Evolutionary conservation across 2,329 filamentous ascomycete species (phyloP).

Genomic region (Huntiella moniliformis): DNA sequence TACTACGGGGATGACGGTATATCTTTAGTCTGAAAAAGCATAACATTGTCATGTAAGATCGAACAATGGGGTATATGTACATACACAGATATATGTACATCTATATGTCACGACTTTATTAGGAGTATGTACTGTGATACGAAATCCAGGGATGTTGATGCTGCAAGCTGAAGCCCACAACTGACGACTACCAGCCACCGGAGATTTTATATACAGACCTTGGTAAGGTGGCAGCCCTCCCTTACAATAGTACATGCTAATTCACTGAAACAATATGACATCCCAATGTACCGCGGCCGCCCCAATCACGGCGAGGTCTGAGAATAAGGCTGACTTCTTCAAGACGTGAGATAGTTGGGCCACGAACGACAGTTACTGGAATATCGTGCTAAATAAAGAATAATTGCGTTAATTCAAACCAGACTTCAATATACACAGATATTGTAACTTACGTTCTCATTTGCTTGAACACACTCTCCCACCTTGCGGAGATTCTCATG

Average conservation of each 20-base stretch:
- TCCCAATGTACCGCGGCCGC: conserved; percentile 71
- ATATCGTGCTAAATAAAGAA: conserved; percentile 40
- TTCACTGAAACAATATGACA: conserved; percentile 56
- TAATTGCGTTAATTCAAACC: background rate
- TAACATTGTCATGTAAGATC: no score
- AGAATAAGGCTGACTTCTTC: conserved; percentile 52
- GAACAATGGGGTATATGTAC: no score
- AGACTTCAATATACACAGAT: background rate
- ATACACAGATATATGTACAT: no score
- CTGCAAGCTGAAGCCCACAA: no score
- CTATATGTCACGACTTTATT: no score
- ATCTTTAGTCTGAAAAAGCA: no score
- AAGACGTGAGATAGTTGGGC: conserved; percentile 22
- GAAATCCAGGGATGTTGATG: no score
- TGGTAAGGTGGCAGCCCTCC: background rate
- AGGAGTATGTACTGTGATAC: no score
- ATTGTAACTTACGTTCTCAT: conserved; percentile 57
- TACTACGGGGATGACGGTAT: no score
- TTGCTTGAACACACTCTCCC: conserved; percentile 74
- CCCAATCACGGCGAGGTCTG: conserved; percentile 66
- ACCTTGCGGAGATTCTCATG: conserved; percentile 74
- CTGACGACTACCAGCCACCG: no score
- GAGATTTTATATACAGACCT: background rate
- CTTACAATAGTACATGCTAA: background rate
- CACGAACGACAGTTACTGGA: conserved; percentile 45